Percentiles rank a stretch among this genome's conserved stretches.
These are phyloP conservation scores for Didymella segeticola DNA, from an alignment of 2,329 filamentous ascomycete species.

Conservation along the genomic window DNA sequence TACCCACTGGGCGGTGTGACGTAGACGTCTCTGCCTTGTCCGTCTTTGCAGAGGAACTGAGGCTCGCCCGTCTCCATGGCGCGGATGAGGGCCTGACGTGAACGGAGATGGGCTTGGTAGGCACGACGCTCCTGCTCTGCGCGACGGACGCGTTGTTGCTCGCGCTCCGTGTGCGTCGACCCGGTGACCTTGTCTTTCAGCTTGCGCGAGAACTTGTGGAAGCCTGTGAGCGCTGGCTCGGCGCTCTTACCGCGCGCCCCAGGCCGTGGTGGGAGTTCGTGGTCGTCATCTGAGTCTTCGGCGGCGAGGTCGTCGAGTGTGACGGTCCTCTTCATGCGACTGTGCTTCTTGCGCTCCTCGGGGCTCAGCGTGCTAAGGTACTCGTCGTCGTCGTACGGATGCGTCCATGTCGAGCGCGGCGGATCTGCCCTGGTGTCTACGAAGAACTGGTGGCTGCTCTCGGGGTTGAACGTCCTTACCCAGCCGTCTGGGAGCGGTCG, in stretches of 20 bases:
- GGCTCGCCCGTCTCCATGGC: conserved; percentile 63
- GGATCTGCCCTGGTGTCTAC: conserved; percentile 64
- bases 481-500: conserved; percentile 63
- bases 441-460: conserved; percentile 66
- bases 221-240: conserved; percentile 39
- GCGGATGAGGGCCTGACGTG: conserved; percentile 58
- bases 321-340: conserved; percentile 44
- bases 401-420: conserved; percentile 66
- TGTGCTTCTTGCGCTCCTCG: conserved; percentile 58
- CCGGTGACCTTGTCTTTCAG: conserved; percentile 67
- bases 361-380: conserved; percentile 58
- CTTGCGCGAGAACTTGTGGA: conserved; percentile 60
- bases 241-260: conserved; percentile 6
- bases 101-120: conserved; percentile 60
- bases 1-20: conserved; percentile 59
- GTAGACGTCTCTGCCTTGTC: conserved; percentile 63
- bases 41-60: conserved; percentile 62
- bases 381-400: conserved; percentile 66
- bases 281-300: conserved; percentile 43
- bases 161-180: conserved; percentile 63
- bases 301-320: conserved; percentile 57
- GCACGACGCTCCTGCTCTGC: conserved; percentile 58
- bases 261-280: conserved; percentile 18
- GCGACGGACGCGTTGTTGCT: conserved; percentile 53
- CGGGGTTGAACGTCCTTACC: conserved; percentile 63